Evolutionary conservation across 306 rosid species (phyloP).

Genomic region (Ammopiptanthus mongolicus): DNA sequence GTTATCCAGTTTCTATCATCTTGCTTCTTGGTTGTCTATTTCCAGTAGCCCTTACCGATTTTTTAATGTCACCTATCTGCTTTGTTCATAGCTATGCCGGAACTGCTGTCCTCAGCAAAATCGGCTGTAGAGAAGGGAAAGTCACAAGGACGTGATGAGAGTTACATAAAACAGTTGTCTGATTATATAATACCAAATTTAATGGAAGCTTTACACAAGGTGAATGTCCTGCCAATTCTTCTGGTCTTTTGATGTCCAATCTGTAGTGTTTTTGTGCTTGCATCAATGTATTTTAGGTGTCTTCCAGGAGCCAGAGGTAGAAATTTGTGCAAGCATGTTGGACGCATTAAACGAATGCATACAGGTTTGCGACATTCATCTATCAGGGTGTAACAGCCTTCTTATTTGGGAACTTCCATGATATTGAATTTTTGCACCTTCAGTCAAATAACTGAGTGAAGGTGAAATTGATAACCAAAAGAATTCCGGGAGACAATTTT

Average conservation of each 20-base stretch:
- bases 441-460: background rate
- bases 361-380: slow-evolving; percentile 56
- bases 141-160: slow-evolving; percentile 79
- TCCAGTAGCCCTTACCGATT: background rate
- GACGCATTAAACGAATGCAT: slow-evolving; percentile 85
- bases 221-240: slow-evolving; percentile 21
- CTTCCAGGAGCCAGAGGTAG: slow-evolving; percentile 94
- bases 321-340: slow-evolving; percentile 88
- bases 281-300: background rate
- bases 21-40: background rate
- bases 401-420: background rate
- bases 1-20: too few species aligned
- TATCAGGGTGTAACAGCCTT: background rate
- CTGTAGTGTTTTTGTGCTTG: slow-evolving; percentile 1
- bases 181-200: slow-evolving; percentile 91
- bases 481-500: background rate
- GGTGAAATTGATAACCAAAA: background rate
- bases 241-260: background rate
- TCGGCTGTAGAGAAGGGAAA: slow-evolving; percentile 85
- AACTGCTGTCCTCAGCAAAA: slow-evolving; percentile 82
- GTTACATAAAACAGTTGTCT: slow-evolving; percentile 85
- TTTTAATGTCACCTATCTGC: slow-evolving; percentile 6
- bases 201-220: slow-evolving; percentile 97
- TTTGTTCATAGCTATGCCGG: slow-evolving; percentile 80
- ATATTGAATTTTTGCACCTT: background rate